Evolutionary conservation across 2,329 filamentous ascomycete species (phyloP), one percentile per base, ranked within the genome.

Genomic region (Beauveria sp.): DNA sequence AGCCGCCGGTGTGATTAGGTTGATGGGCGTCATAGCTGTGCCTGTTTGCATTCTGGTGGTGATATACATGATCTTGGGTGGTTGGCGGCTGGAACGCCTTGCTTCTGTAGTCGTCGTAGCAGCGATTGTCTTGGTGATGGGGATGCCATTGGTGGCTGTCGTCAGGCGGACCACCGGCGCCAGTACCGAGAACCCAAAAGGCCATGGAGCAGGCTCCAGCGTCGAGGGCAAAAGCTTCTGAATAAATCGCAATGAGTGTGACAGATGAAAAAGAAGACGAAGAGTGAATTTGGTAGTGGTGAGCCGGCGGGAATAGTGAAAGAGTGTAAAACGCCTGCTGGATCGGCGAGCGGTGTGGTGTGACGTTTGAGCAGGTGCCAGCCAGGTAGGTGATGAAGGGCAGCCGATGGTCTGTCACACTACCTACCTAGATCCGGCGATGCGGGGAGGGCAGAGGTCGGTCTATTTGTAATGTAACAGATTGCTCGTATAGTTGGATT

Each of bases 141-240:
- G 28, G 40, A 37, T 53, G 37, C 57, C 48, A 53, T 24, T 14
- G 41, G n/a, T 46, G 47, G 48, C 22, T 14, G n/a, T 61, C 40
- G 40, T 46, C 46, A 8, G 54, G 46, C 46, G 26, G 46, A 28
- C 30, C 61, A 16, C 52, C 37, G 53, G 65, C 66, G 67, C 65
- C 68, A 63, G 70, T 65, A 69, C 71, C 70, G 65, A 70, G 72
- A 64, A 75, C 72, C 75, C 71, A 75, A 69, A 71, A 76, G 68
- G 69, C 71, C 72, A 73, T 76, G 66, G 72, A 71, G 71, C 73
- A 75, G 71, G 68, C 71, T 73, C 65, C 41, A 41, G 59, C 47
- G 55, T 56, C 37, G 59, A 57, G 30, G 46, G 44, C 50, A 47
- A 55, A 53, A 24, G 55, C 55, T 26, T 50, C 50, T 12, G 34